Percentiles rank a stretch among this genome's conserved stretches.
These are phyloP conservation scores for Samsoniella hepiali DNA, from an alignment of 2,329 filamentous ascomycete genomes.

Conservation along the genomic window DNA sequence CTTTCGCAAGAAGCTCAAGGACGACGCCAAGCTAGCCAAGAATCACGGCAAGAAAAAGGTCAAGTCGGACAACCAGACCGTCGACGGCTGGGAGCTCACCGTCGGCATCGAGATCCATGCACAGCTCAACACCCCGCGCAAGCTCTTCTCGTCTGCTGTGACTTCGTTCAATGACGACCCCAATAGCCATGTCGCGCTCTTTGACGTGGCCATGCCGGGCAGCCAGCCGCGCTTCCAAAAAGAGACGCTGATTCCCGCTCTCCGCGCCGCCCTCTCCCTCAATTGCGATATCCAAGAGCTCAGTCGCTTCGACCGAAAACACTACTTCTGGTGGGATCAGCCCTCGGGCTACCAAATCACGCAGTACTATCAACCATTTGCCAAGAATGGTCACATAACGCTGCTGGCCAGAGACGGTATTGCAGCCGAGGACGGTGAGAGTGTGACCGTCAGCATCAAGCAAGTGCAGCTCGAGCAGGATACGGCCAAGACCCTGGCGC, in stretches of 20 bases:
- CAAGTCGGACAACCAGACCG: slow-evolving; percentile 47
- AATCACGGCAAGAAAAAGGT: slow-evolving; percentile 54
- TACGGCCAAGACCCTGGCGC: slow-evolving; percentile 86
- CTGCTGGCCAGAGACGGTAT: slow-evolving; percentile 77
- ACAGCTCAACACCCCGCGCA: slow-evolving; percentile 82
- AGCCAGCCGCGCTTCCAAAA: slow-evolving; percentile 83
- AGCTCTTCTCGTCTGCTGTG: slow-evolving; percentile 78
- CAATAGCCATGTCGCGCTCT: slow-evolving; percentile 84
- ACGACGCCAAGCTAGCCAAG: slow-evolving; percentile 67
- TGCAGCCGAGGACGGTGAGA: slow-evolving; percentile 65
- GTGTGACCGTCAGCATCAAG: slow-evolving; percentile 76
- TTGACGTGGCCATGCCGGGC: slow-evolving; percentile 86
- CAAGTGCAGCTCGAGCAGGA: slow-evolving; percentile 98
- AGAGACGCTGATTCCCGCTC: slow-evolving; percentile 79
- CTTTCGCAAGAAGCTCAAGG: slow-evolving; percentile 69
- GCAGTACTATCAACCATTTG: slow-evolving; percentile 80
- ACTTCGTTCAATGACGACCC: slow-evolving; percentile 65
- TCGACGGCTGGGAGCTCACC: slow-evolving; percentile 81
- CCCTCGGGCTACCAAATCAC: slow-evolving; percentile 96
- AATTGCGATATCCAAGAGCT: slow-evolving; percentile 72
- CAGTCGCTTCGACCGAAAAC: slow-evolving; percentile 91
- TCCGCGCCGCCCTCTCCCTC: slow-evolving; percentile 82
- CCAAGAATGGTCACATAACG: slow-evolving; percentile 66
- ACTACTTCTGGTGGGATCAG: slow-evolving; percentile 99
- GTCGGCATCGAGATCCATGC: slow-evolving; percentile 97